Evolutionary conservation across 805 yeast genomes (phyloP).

Genomic region (Metschnikowia rubicola): DNA sequence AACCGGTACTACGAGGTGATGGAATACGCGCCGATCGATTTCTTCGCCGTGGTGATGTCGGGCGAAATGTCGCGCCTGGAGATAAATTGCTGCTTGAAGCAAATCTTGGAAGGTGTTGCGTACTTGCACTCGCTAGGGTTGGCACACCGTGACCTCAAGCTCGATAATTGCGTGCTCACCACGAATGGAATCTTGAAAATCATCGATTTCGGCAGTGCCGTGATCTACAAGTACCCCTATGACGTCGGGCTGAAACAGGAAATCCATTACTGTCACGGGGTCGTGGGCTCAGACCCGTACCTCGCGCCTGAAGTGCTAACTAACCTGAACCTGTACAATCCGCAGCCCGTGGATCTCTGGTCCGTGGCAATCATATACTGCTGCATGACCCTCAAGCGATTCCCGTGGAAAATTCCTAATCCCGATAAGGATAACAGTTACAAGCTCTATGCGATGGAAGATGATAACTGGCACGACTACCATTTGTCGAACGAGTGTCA

Average conservation of each 20-base stretch:
- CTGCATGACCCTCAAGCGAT: slow-evolving; percentile 80
- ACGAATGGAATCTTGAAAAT: slow-evolving; percentile 69
- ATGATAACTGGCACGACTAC: slow-evolving; percentile 77
- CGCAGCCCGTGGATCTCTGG: slow-evolving; percentile 80
- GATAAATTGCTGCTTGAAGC: slow-evolving; percentile 77
- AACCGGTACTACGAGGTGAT: slow-evolving; percentile 81
- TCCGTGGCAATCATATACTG: slow-evolving; percentile 80
- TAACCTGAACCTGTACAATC: slow-evolving; percentile 57
- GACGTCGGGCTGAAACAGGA: slow-evolving; percentile 50
- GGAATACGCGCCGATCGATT: slow-evolving; percentile 90
- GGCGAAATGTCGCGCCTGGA: slow-evolving; percentile 79
- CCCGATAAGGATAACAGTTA: slow-evolving; percentile 60
- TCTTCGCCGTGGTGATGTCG: slow-evolving; percentile 84
- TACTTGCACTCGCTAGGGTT: slow-evolving; percentile 75
- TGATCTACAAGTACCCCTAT: slow-evolving; percentile 72
- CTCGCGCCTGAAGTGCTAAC: slow-evolving; percentile 76
- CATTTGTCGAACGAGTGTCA: slow-evolving; percentile 68
- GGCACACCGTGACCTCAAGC: slow-evolving; percentile 78
- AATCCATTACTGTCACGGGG: slow-evolving; percentile 49
- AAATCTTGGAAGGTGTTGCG: slow-evolving; percentile 65
- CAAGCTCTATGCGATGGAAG: slow-evolving; percentile 58
- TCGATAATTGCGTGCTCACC: slow-evolving; percentile 80
- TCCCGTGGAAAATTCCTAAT: slow-evolving; percentile 85
- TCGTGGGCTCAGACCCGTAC: slow-evolving; percentile 85
- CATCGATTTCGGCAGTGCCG: slow-evolving; percentile 83